Evolutionary conservation across 78 protist genomes (phyloP).

Genomic region (Bigelowiella natans): DNA sequence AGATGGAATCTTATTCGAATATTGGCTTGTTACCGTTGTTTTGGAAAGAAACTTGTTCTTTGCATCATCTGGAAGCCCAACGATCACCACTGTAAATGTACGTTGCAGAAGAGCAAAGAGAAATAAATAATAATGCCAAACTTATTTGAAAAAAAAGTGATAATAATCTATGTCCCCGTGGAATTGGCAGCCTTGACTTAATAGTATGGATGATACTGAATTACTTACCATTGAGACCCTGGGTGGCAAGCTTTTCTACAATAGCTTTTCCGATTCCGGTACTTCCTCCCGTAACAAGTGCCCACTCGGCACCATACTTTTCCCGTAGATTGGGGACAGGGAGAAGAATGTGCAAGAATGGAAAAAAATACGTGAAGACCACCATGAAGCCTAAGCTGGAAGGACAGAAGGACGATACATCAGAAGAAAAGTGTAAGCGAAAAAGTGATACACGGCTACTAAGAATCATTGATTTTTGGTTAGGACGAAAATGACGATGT

Average conservation of each 20-base stretch:
- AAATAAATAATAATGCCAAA: no score
- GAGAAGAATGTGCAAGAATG: not conserved
- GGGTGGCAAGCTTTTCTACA: not conserved
- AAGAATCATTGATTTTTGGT: no score
- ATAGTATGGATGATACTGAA: no score
- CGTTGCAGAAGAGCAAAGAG: no score
- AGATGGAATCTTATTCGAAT: no score
- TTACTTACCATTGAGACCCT: not conserved
- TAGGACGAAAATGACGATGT: no score
- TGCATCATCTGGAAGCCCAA: not conserved
- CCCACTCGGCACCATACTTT: not conserved
- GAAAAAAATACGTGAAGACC: not conserved
- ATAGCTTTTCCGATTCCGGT: not conserved
- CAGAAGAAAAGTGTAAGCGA: no score
- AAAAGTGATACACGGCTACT: no score
- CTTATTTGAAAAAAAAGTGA: no score
- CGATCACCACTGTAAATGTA: not conserved
- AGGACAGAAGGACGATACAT: no score
- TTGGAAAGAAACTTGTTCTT: not conserved
- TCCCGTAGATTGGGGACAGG: not conserved
- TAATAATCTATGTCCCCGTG: no score
- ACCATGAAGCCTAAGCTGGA: not conserved
- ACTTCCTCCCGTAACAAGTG: not conserved
- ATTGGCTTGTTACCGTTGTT: not conserved
- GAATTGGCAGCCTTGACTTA: no score